Percentiles rank a stretch among this genome's conserved stretches.
phyloP scores from a whole-genome alignment of 345 rosid genomes.

The Raphanus sativus region DNA sequence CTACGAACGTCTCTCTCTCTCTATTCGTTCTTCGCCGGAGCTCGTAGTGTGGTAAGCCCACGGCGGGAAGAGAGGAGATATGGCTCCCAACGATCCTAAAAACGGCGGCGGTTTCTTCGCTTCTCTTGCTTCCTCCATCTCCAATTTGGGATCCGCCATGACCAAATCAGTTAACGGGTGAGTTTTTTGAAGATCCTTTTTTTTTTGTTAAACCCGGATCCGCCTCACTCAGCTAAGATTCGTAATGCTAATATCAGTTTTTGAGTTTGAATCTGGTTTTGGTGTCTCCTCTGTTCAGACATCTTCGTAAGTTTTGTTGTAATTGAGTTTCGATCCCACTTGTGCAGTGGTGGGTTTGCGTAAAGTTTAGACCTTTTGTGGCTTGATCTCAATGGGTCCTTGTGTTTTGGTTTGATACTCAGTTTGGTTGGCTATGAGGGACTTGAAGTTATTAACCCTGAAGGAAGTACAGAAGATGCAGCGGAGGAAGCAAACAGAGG shows the following conservation, averaged over 20 bases:
- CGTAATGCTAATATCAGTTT: background rate
- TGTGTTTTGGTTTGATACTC: background rate
- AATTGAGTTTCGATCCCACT: background rate
- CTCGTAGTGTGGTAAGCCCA: background rate
- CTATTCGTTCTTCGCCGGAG: conserved; percentile 19
- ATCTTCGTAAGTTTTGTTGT: background rate
- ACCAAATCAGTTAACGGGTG: conserved; percentile 95
- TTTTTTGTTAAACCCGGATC: conserved; percentile 24
- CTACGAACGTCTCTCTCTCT: background rate
- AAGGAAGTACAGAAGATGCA: conserved; percentile 93
- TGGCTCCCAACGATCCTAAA: conserved; percentile 82
- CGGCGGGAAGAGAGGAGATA: conserved; percentile 33
- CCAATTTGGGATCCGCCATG: conserved; percentile 75
- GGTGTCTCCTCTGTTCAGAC: background rate
- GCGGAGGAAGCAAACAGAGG: conserved; percentile 94
- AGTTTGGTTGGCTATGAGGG: conserved; percentile 89
- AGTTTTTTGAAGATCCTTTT: conserved; percentile 37
- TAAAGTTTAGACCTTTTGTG: conserved; percentile 25
- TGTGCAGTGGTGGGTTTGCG: background rate
- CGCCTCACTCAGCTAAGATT: conserved; percentile 15
- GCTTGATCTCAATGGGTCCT: background rate
- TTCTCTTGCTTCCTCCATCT: conserved; percentile 68
- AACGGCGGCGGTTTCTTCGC: conserved; percentile 64
- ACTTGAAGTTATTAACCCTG: conserved; percentile 90
- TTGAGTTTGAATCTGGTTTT: background rate